Evolutionary conservation across 352 stramenopile species (phyloP), one percentile per base, ranked within the genome.

Genomic region (Globisporangium alternatum): DNA sequence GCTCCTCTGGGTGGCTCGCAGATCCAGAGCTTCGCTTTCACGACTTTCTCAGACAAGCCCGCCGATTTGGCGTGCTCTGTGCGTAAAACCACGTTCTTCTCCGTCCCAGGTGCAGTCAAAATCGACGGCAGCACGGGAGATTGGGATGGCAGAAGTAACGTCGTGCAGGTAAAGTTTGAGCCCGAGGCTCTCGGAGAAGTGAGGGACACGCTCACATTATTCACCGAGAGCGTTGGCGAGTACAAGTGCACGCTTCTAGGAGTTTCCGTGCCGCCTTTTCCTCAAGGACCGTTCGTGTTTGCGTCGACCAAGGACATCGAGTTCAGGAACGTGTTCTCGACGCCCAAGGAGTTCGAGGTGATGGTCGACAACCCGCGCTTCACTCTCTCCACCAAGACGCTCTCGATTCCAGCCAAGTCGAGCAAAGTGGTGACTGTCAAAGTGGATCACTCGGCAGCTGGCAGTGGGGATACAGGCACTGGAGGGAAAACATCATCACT

Each of bases 291-390:
- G 5, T 95, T 95, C 65, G 68, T 89, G 21, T 82, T 92, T 51
- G 61, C 71, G n/a, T 63, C 73, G 6, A 74, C 67, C 1, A 80
- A 77, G 57, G 83, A 94, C 17, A 88, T 98, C 55, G 80, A 92
- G 53, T 97, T 97, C 75, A 88, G 90, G 51, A 98, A 98, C 66
- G 89, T 97, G 0, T 98, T 97, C 56, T 89, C 77, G 21, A 69
- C 73, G 5, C 51, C 77, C 1, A 74, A 68, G 12, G 84, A 96
- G 13, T 98, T 97, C 66, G 75, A 88, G 12, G 76, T 95, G 22
- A 72, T 86, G 31, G 68, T 92, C 10, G 91, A 98, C 69, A 91
- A 89, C 44, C 71, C 83, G 15, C 70, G 60, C 12, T 97, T 98
- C 53, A 66, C 75, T 0, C 52, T 96, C 12, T 79, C 72, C 25